Base-by-base conservation (phyloP, 805 yeast species). In the Wickerhamiella lipophila region DNA sequence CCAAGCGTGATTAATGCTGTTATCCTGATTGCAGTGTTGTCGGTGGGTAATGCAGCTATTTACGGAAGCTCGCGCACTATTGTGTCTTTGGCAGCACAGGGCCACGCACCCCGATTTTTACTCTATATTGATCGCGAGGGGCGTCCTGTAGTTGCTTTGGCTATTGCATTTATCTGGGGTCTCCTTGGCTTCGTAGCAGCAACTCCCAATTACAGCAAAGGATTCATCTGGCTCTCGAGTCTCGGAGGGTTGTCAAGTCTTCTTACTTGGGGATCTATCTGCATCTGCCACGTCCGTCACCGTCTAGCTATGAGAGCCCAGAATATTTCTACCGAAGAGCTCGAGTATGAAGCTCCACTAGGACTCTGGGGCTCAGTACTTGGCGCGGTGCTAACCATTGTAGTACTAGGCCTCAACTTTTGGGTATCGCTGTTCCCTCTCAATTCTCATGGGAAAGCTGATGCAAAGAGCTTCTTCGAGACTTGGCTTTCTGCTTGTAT, bases 371-470 rank as follows among this genome's bases (percentile, higher is more conserved):
- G 94, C 42, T 79, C 94, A 0, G 62, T 61, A 52, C 74, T 74
- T 61, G 94, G 92, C 49, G 59, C 75, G 15, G 51, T 65, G 21
- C 65, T 86, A 59, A 78, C 78, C 61, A 36, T 73, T 25, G 63
- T 81, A 49, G 78, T 84, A 53, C 69, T 86, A 51, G 67, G 75
- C 50, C 84, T 87, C 29, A 88, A 83, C 66, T 83, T 85, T 70
- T 85, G 89, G 85, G 72, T 80, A 51, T 87, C 92, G 7, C 67
- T 82, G 38, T 83, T 71, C 72, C 94, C 94, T 49, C 60, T 77
- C 52, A 82, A 78, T 35, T 63, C 75, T 16, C 16, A 39, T 7
- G 47, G 49, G 16, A 32, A 48, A 2, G 64, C 72, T n/a, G 56
- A 55, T 42, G 72, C 69, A 8, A 36, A 50, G 21, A 51, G 45